A percentile compares a stretch with the other conserved stretches of the same genome.
These are phyloP conservation scores for Fusarium sp. DNA, from an alignment of 2,329 filamentous ascomycete species.

Conservation along the genomic window DNA sequence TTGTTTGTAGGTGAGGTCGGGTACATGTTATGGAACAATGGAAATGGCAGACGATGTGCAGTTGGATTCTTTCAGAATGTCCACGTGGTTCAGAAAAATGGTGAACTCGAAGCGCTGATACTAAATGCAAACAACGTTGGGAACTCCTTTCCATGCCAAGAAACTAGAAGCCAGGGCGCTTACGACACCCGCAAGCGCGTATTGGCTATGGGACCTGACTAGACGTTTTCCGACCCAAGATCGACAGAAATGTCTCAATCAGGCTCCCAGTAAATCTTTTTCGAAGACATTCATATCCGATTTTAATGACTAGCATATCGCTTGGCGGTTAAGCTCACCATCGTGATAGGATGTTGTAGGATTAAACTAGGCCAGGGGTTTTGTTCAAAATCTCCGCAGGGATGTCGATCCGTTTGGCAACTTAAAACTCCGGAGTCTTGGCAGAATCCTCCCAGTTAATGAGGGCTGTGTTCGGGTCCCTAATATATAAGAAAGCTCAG, in stretches of 20 bases:
- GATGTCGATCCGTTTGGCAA: slow-evolving; percentile 8
- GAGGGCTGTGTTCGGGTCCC: too few species aligned
- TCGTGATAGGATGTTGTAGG: neutral
- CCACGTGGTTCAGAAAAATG: neutral
- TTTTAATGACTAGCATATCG: neutral
- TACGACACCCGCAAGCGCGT: neutral
- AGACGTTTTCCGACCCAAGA: neutral
- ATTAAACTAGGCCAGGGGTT: neutral
- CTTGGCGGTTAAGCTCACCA: neutral
- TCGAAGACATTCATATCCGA: neutral
- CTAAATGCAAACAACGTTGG: neutral
- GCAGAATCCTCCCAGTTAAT: neutral
- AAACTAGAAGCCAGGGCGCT: slow-evolving; percentile 1
- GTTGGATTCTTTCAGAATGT: neutral
- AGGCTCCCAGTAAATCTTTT: neutral
- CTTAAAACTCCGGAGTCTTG: slow-evolving; percentile 8
- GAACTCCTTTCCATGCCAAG: slow-evolving; percentile 8
- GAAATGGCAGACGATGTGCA: too few species aligned
- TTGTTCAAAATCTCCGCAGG: neutral
- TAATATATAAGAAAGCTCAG: neutral
- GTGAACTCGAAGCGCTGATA: too few species aligned
- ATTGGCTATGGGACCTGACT: neutral
- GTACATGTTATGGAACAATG: too few species aligned
- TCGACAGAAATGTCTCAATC: neutral
- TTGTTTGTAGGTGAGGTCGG: neutral